Evolutionary conservation across 192 early-diverging fungal species (phyloP).

Genomic region (Rhizoclosmatium globosum): DNA sequence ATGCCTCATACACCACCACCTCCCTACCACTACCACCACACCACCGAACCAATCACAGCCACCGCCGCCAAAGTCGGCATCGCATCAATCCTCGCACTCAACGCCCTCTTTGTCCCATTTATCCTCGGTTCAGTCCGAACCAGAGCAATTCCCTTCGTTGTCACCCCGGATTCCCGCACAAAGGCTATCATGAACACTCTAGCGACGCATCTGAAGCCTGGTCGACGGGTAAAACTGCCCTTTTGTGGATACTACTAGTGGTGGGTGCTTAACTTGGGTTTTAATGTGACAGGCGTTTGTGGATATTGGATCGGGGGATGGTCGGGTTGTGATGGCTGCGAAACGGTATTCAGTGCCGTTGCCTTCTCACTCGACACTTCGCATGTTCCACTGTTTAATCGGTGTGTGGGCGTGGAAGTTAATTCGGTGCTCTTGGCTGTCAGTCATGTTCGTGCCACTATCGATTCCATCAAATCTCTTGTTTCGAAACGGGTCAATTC

Average conservation of each 20-base stretch:
- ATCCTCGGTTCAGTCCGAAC: neutral
- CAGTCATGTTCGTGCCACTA: neutral
- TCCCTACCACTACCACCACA: too few species aligned
- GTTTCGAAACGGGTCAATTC: too few species aligned
- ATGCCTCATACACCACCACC: too few species aligned
- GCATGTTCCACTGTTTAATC: neutral
- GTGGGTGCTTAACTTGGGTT: neutral
- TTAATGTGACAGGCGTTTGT: neutral
- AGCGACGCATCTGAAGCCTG: neutral
- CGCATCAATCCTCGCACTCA: neutral
- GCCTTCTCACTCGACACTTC: neutral
- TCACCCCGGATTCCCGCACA: neutral
- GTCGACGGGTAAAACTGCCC: neutral
- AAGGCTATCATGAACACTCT: neutral
- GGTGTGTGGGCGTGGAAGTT: constrained; percentile 13
- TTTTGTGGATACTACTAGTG: neutral
- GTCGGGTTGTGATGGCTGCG: constrained; percentile 12
- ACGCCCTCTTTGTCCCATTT: constrained; percentile 5
- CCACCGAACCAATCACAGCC: neutral
- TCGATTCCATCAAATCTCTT: too few species aligned
- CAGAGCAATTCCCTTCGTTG: constrained; percentile 16
- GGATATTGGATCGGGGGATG: constrained; percentile 21
- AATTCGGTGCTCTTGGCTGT: constrained; percentile 5
- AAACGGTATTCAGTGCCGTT: neutral
- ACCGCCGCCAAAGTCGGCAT: neutral